A percentile compares a stretch with the other conserved stretches of the same genome.
Evolutionary conservation across 768 basidiomycete species (phyloP).

Genomic region (Multifurca ochricompacta): DNA sequence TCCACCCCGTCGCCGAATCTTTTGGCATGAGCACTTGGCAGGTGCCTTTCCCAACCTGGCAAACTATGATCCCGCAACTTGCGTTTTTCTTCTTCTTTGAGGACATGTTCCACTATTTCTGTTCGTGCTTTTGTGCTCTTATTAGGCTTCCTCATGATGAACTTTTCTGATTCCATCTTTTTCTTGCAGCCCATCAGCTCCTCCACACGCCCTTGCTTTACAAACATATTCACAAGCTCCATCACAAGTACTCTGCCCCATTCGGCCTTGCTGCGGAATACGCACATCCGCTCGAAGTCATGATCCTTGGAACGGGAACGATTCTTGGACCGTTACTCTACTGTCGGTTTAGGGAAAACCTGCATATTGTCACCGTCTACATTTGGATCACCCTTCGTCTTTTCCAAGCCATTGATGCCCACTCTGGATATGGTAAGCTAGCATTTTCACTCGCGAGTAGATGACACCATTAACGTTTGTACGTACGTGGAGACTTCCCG

Average conservation of each 20-base stretch:
- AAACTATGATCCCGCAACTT: conserved; percentile 66
- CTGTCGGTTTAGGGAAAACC: conserved; percentile 62
- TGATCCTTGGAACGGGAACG: conserved; percentile 90
- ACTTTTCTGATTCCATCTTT: background rate
- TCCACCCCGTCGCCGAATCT: conserved; percentile 82
- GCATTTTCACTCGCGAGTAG: conserved; percentile 22
- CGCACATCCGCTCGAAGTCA: conserved; percentile 93
- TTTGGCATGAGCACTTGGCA: conserved; percentile 91
- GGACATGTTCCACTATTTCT: conserved; percentile 90
- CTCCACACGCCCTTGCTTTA: conserved; percentile 81
- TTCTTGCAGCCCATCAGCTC: conserved; percentile 66
- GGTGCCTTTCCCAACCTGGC: conserved; percentile 78
- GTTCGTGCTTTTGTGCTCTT: conserved; percentile 31
- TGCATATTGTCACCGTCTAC: conserved; percentile 93
- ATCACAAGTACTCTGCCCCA: conserved; percentile 95
- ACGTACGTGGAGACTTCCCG: conserved; percentile 66
- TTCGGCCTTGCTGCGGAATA: conserved; percentile 98
- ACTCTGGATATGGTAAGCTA: conserved; percentile 80
- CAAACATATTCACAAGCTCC: conserved; percentile 93
- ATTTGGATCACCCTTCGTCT: conserved; percentile 89
- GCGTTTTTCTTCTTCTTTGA: conserved; percentile 92
- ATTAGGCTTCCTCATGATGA: background rate
- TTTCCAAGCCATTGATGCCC: conserved; percentile 96
- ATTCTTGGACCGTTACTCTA: conserved; percentile 83
- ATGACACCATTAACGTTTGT: background rate